Evolutionary conservation across 257 asterid genomes (phyloP).

Genomic region (Solanum tarijense): DNA sequence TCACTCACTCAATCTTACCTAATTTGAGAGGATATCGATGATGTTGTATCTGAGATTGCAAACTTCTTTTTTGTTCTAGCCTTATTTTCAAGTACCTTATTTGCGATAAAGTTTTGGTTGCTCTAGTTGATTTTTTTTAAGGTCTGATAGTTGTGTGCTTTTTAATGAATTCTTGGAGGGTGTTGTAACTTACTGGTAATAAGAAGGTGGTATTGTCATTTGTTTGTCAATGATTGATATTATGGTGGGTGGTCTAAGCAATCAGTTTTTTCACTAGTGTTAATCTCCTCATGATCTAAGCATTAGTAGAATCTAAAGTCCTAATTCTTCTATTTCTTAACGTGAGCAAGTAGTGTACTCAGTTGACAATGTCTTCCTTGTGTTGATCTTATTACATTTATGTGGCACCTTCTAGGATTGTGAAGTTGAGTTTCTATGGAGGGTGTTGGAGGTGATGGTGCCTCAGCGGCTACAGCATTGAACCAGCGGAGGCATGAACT

Average conservation of each 20-base stretch:
- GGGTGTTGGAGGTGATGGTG: slow-evolving; percentile 38
- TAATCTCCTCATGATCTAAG: not conserved
- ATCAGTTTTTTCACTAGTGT: not conserved
- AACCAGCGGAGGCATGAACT: slow-evolving; percentile 65
- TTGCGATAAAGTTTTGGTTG: not conserved
- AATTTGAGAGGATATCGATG: not conserved
- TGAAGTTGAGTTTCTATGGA: slow-evolving; percentile 25
- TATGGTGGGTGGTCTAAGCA: not conserved
- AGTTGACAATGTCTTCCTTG: not conserved
- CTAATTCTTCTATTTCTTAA: not conserved
- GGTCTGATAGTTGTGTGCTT: not conserved
- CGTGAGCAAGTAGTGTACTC: not conserved
- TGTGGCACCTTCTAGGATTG: slow-evolving; percentile 11
- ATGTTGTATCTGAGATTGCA: not conserved
- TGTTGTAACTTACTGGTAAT: not conserved
- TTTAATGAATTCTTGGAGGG: not conserved
- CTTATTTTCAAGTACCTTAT: not conserved
- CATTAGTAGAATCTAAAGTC: not conserved
- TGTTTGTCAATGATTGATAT: not conserved
- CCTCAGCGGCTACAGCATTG: slow-evolving; percentile 56
- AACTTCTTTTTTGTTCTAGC: not conserved
- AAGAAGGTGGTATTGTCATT: not conserved
- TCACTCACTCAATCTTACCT: not conserved
- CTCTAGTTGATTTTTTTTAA: not conserved
- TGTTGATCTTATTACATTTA: not conserved